Percentiles rank a stretch among this genome's conserved stretches.
These are phyloP conservation scores for Sequoiadendron giganteum DNA, from an alignment of 75 land plant species.

Conservation along the genomic window DNA sequence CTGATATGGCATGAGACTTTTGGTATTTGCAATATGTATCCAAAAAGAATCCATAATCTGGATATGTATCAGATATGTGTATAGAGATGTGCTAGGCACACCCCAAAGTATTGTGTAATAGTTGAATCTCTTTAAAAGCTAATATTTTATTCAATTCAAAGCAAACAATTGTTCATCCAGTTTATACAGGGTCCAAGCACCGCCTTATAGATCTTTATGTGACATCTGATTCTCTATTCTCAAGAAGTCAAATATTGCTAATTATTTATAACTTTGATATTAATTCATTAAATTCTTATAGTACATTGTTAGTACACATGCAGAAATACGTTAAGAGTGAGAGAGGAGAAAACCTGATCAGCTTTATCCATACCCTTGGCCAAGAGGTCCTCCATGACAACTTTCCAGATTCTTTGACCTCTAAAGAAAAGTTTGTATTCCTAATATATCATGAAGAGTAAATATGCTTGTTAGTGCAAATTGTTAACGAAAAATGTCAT, in stretches of 20 bases:
- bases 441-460: not conserved
- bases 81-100: too few relatives aligned
- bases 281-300: not conserved
- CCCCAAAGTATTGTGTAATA: too few relatives aligned
- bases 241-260: not conserved
- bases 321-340: not conserved
- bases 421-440: constrained; percentile 48
- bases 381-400: constrained; percentile 71
- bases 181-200: not conserved
- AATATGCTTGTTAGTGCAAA: not conserved
- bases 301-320: not conserved
- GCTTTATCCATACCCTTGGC: constrained; percentile 64
- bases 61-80: too few relatives aligned
- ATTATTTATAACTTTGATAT: not conserved
- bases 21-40: too few relatives aligned
- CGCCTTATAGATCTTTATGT: not conserved
- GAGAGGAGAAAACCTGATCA: constrained; percentile 46
- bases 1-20: too few relatives aligned
- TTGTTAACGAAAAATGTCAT: not conserved
- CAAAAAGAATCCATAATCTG: too few relatives aligned
- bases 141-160: not conserved
- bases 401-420: constrained; percentile 80
- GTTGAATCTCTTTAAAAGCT: too few relatives aligned
- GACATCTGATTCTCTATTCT: not conserved
- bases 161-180: not conserved